Percentiles rank a stretch among this genome's conserved stretches.
Conservation (phyloP, 1,139 yeast genomes). For the Candida smagusa region DNA sequence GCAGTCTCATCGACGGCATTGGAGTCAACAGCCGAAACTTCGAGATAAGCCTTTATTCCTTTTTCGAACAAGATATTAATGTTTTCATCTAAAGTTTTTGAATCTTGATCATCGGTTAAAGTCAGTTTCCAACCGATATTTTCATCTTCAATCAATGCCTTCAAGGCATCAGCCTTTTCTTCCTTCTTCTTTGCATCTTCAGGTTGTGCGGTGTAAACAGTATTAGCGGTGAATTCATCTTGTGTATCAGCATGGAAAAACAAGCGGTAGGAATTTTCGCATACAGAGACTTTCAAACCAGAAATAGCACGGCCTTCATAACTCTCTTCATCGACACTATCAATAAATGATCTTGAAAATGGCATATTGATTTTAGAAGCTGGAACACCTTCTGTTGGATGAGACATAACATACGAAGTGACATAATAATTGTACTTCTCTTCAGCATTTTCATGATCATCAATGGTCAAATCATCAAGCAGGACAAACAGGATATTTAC, state of each 20-base stretch:
- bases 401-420: conserved; percentile 89
- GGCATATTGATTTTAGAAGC: conserved; percentile 74
- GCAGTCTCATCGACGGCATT: conserved; percentile 6
- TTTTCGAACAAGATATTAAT: conserved; percentile 26
- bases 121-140: conserved; percentile 39
- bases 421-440: conserved; percentile 90
- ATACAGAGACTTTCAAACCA: conserved; percentile 75
- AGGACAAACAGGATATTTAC: conserved; percentile 85
- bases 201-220: conserved; percentile 37
- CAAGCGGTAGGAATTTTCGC: conserved; percentile 74
- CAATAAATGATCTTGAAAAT: conserved; percentile 61
- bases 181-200: conserved; percentile 23
- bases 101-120: conserved; percentile 24
- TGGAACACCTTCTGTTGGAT: conserved; percentile 96
- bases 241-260: conserved; percentile 80
- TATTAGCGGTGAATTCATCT: conserved; percentile 70
- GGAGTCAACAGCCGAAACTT: conserved; percentile 13
- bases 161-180: conserved; percentile 27
- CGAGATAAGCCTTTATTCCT: conserved; percentile 32
- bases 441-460: conserved; percentile 70
- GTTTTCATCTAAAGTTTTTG: conserved; percentile 20
- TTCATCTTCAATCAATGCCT: conserved; percentile 29
- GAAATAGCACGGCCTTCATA: conserved; percentile 68
- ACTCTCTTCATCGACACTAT: conserved; percentile 54
- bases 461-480: conserved; percentile 80